These are phyloP conservation scores for Straminergon stramineum DNA, from an alignment of 225 moss, liverwort and hornwort species.

Conservation along the genomic window DNA sequence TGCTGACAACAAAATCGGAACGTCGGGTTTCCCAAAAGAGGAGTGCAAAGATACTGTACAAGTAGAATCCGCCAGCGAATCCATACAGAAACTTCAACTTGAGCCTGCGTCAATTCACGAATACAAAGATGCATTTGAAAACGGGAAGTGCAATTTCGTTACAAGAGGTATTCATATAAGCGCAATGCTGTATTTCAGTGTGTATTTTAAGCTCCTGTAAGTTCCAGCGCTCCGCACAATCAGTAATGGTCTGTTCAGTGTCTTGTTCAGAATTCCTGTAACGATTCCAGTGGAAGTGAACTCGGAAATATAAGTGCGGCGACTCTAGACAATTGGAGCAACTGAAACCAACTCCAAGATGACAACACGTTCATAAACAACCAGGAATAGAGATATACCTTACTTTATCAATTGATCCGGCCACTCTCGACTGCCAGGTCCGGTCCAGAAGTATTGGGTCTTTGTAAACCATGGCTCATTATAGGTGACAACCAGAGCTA, in stretches of 20 bases:
- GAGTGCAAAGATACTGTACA: conserved; percentile 81
- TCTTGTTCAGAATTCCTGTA: neutral
- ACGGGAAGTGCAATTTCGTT: neutral
- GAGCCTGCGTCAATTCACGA: conserved; percentile 42
- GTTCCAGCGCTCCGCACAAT: neutral
- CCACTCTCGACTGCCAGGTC: conserved; percentile 62
- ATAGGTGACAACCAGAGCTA: conserved; percentile 48
- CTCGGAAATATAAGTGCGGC: neutral
- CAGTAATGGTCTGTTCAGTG: neutral
- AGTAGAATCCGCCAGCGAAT: conserved; percentile 72
- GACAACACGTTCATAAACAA: neutral
- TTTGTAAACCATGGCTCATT: conserved; percentile 69
- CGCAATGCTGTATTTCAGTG: too few species aligned
- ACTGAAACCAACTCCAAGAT: neutral
- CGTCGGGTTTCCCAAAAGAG: conserved; percentile 82
- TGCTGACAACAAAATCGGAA: conserved; percentile 79
- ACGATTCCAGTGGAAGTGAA: neutral
- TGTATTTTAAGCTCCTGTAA: neutral
- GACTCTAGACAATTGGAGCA: neutral
- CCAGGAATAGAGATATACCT: neutral
- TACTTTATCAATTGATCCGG: conserved; percentile 57
- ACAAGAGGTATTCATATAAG: neutral
- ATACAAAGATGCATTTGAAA: neutral
- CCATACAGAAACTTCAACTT: conserved; percentile 81
- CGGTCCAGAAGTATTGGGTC: conserved; percentile 58